phyloP scores from a whole-genome alignment of 1,284 basidiomycete species.

The Microbotryum scabiosae region DNA sequence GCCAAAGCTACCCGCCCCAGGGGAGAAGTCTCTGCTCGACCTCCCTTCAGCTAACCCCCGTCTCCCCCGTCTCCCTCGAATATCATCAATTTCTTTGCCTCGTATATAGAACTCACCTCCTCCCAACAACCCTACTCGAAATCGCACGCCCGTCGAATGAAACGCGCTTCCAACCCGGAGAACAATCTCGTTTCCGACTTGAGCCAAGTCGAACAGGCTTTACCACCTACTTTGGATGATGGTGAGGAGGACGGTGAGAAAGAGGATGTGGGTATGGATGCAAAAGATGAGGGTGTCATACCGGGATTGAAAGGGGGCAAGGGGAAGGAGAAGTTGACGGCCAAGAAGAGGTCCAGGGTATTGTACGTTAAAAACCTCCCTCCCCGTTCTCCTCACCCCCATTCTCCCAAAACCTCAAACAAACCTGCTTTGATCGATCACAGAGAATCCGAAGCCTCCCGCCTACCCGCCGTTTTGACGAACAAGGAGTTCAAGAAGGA shows the following conservation, averaged over 20 bases:
- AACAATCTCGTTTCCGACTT: slow-evolving; percentile 53
- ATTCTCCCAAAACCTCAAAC: neutral
- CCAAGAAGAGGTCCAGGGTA: slow-evolving; percentile 57
- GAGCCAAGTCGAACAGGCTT: slow-evolving; percentile 51
- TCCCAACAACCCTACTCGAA: slow-evolving; percentile 59
- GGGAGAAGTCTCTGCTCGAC: neutral
- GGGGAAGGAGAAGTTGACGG: slow-evolving; percentile 50
- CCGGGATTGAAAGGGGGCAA: slow-evolving; percentile 43
- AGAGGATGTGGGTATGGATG: slow-evolving; percentile 18
- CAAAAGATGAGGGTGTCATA: slow-evolving; percentile 15
- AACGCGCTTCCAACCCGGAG: slow-evolving; percentile 58
- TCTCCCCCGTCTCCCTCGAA: no score
- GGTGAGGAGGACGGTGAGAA: slow-evolving; percentile 41
- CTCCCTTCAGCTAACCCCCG: neutral
- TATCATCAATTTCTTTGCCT: neutral
- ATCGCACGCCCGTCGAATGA: slow-evolving; percentile 60
- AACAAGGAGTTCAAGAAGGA: slow-evolving; percentile 58
- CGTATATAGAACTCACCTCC: slow-evolving; percentile 50
- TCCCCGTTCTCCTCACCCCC: neutral
- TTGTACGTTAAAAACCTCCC: slow-evolving; percentile 48
- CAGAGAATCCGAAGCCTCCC: slow-evolving; percentile 58
- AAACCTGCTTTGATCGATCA: slow-evolving; percentile 10
- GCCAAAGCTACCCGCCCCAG: no score
- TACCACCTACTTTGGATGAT: slow-evolving; percentile 42
- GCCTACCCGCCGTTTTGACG: slow-evolving; percentile 61